Conservation (phyloP, 306 rosid genomes). For the Vigna nakashimae region DNA sequence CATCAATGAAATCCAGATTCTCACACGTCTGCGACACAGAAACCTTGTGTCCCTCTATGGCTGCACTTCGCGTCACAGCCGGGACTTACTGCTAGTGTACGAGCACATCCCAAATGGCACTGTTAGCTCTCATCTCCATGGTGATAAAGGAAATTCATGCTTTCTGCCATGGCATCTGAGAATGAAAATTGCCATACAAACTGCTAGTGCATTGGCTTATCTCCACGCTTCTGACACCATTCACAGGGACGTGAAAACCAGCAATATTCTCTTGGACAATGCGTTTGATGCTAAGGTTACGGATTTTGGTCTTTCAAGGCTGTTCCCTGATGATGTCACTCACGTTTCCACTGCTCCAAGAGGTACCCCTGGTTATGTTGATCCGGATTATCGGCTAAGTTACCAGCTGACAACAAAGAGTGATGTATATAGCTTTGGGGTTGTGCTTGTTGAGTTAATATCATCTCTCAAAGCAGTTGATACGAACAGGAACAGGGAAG, state of each 20-base stretch:
- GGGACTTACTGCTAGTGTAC: constrained; percentile 66
- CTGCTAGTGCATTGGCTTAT: constrained; percentile 65
- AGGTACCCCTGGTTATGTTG: constrained; percentile 75
- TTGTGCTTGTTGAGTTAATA: constrained; percentile 65
- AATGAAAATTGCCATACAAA: constrained; percentile 68
- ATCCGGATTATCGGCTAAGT: constrained; percentile 67
- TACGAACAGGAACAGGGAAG: constrained; percentile 48
- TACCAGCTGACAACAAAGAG: constrained; percentile 74
- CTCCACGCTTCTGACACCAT: constrained; percentile 65
- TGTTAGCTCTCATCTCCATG: constrained; percentile 67
- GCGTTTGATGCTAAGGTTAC: constrained; percentile 64
- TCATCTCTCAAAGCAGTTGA: constrained; percentile 75
- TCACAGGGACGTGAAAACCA: constrained; percentile 62
- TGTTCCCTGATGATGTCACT: constrained; percentile 61
- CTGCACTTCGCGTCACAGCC: constrained; percentile 65
- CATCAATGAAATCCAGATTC: constrained; percentile 65
- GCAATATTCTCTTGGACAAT: constrained; percentile 67
- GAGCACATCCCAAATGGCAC: constrained; percentile 71
- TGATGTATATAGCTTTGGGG: constrained; percentile 73
- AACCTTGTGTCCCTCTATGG: constrained; percentile 73
- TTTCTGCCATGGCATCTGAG: constrained; percentile 56
- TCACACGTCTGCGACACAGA: constrained; percentile 58
- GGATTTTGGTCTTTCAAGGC: constrained; percentile 72
- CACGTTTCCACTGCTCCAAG: constrained; percentile 73
- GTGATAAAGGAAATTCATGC: constrained; percentile 29